These are phyloP conservation scores for Phycomyces nitens DNA, from an alignment of 192 early-diverging fungal species.

Conservation along the genomic window DNA sequence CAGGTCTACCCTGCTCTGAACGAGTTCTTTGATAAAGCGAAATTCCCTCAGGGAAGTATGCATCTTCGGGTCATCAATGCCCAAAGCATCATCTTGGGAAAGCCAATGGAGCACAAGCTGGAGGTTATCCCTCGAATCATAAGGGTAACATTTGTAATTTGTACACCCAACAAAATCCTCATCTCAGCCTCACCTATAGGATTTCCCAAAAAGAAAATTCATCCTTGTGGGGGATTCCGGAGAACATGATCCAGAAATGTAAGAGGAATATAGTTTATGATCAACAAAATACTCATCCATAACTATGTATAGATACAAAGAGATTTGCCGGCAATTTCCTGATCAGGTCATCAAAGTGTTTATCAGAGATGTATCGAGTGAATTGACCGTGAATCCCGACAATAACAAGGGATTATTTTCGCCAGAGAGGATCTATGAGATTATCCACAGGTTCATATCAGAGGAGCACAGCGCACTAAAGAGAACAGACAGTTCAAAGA, in stretches of 20 bases:
- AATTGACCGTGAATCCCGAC: slow-evolving; percentile 29
- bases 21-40: slow-evolving; percentile 63
- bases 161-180: not conserved
- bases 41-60: slow-evolving; percentile 79
- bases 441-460: slow-evolving; percentile 15
- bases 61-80: slow-evolving; percentile 44
- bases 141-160: slow-evolving; percentile 1
- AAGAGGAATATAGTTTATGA: slow-evolving; percentile 19
- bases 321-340: slow-evolving; percentile 29
- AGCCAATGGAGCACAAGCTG: slow-evolving; percentile 27
- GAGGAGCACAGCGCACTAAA: slow-evolving; percentile 6
- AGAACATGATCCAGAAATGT: slow-evolving; percentile 87
- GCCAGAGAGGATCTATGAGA: slow-evolving; percentile 6
- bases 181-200: slow-evolving; percentile 29
- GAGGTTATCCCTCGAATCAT: slow-evolving; percentile 29
- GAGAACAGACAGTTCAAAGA: slow-evolving; percentile 1
- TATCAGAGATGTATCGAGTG: slow-evolving; percentile 37
- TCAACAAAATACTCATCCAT: not conserved
- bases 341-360: slow-evolving; percentile 38
- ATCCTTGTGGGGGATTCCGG: slow-evolving; percentile 91
- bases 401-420: slow-evolving; percentile 1
- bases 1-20: slow-evolving; percentile 78
- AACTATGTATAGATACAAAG: slow-evolving; percentile 18
- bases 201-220: slow-evolving; percentile 80
- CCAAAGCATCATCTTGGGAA: slow-evolving; percentile 15